These are phyloP conservation scores for Xylaria polymorpha DNA, from an alignment of 2,329 filamentous ascomycete genomes.

Conservation along the genomic window DNA sequence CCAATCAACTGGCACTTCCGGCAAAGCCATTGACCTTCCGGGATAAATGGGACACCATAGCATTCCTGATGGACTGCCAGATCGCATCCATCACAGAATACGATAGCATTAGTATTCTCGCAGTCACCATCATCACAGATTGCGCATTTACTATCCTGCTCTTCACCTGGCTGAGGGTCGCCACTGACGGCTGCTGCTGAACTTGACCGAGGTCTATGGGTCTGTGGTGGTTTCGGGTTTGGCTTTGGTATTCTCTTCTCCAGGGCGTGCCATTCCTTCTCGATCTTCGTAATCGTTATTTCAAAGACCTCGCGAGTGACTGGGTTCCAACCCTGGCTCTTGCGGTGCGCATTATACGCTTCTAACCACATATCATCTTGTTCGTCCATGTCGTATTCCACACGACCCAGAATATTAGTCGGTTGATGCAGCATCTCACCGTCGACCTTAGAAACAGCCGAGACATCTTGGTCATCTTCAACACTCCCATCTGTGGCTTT, in stretches of 20 bases:
- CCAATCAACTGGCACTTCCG: conserved; percentile 96
- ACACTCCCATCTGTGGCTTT: conserved; percentile 69
- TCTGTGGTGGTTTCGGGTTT: conserved; percentile 95
- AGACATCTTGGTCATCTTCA: conserved; percentile 68
- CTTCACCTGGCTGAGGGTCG: conserved; percentile 86
- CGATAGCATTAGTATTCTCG: conserved; percentile 98
- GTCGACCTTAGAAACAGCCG: conserved; percentile 62
- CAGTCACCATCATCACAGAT: conserved; percentile 99
- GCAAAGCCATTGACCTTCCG: conserved; percentile 98
- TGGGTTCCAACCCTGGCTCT: conserved; percentile 77
- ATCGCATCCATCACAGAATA: conserved; percentile 98
- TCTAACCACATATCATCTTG: conserved; percentile 98
- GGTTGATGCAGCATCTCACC: conserved; percentile 62
- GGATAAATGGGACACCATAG: conserved; percentile 98
- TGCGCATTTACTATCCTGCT: conserved; percentile 96
- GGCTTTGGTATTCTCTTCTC: conserved; percentile 98
- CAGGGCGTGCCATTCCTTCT: conserved; percentile 97
- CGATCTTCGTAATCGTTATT: conserved; percentile 98
- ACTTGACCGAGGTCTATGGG: conserved; percentile 89
- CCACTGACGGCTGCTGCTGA: conserved; percentile 96
- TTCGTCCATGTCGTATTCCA: conserved; percentile 99
- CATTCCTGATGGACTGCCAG: conserved; percentile 98
- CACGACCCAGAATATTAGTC: conserved; percentile 74
- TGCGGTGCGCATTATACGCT: conserved; percentile 81
- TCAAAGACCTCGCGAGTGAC: conserved; percentile 96